These are phyloP conservation scores for Maudiozyma saulgeensis DNA, from an alignment of 805 yeast species.

Conservation along the genomic window DNA sequence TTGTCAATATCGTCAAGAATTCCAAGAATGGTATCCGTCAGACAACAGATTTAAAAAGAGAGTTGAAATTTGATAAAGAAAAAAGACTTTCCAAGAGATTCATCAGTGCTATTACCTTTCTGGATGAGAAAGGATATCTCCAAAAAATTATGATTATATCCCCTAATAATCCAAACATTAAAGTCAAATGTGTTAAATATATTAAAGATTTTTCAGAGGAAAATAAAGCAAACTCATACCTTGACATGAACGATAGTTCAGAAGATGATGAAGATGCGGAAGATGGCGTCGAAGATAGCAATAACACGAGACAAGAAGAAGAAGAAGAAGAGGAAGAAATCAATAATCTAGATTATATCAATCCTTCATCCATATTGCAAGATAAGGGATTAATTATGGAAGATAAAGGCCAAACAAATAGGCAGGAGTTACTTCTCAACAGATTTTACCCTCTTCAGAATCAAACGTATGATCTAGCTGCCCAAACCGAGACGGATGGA, in stretches of 20 bases:
- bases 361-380: constrained; percentile 22
- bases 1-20: constrained; percentile 41
- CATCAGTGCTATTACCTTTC: constrained; percentile 37
- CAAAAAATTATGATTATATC: constrained; percentile 45
- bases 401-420: constrained; percentile 8
- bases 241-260: constrained; percentile 23
- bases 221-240: constrained; percentile 9
- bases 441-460: constrained; percentile 51
- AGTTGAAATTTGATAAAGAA: constrained; percentile 41
- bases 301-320: background rate
- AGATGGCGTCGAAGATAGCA: constrained; percentile 2
- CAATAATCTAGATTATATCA: constrained; percentile 23
- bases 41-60: constrained; percentile 50
- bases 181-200: constrained; percentile 40
- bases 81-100: constrained; percentile 37
- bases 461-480: constrained; percentile 48
- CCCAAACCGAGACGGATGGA: constrained; percentile 38
- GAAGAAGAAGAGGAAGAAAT: constrained; percentile 2
- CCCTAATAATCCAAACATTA: constrained; percentile 36
- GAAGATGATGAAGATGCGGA: constrained; percentile 8
- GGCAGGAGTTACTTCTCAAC: constrained; percentile 31
- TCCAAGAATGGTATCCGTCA: constrained; percentile 57
- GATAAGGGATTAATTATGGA: constrained; percentile 19
- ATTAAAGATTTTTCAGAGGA: constrained; percentile 32
- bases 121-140: constrained; percentile 37